Evolutionary conservation across 2,329 filamentous ascomycete species (phyloP), one percentile per base, ranked within the genome.

Genomic region (Pestalotiopsis sp.): DNA sequence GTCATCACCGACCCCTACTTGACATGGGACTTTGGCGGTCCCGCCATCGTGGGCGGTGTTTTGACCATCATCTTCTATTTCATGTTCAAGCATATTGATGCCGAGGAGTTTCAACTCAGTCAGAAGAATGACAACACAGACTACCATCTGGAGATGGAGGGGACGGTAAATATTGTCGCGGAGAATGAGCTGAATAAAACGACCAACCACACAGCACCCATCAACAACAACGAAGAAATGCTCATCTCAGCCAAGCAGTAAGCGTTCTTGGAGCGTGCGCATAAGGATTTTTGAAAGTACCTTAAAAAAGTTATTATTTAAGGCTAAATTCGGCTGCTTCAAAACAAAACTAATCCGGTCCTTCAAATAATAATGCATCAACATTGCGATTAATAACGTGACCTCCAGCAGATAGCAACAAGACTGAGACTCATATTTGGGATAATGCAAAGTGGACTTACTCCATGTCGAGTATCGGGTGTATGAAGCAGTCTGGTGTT

Each of bases 11-110:
- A 87, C 73, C 85, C 85, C 6, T 80, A 84, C 71, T 75, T 87
- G 49, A 83, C 82, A 5, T 86, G 84, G 84, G 83, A 83, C 72
- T 85, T 86, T 71, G 84, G 82, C 56, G 85, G 81, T 41, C 79
- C 81, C 11, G 82, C 84, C 41, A 85, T 86, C 58, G 76, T 81
- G 17, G 84, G 84, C 67, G 81, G 75, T 57, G 72, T 86, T 41
- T 72, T 84, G 12, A 81, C 83, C 17, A 75, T 84, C 20, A 39
- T 81, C 65, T 86, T 86, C 73, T 85, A 81, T 72, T 82, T 84
- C 72, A 76, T 80, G 63, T 85, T 84, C 78, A 78, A 79, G 20
- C 81, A 85, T 74, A 83, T 85, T 68, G 83, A 85, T 74, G 69
- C 77, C 65, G 83, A 85, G 70, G 84, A 85, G 73, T 85, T 82